Conservation (phyloP, 768 basidiomycete species). For the Suillus subalutaceus region DNA sequence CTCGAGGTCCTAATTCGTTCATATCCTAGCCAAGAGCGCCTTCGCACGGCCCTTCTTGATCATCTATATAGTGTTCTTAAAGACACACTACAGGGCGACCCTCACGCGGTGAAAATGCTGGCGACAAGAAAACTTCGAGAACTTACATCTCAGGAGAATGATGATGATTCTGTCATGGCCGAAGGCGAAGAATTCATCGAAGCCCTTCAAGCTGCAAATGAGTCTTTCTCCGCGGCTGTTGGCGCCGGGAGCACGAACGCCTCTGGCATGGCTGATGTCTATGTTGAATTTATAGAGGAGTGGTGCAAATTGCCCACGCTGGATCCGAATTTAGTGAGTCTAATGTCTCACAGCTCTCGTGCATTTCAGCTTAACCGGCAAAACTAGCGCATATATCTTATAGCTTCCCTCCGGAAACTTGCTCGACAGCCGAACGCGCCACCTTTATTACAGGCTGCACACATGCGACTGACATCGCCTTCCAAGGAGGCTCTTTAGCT, state of each 20-base stretch:
- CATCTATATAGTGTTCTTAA: constrained; percentile 47
- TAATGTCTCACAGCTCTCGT: constrained; percentile 17
- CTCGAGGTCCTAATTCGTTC: constrained; percentile 44
- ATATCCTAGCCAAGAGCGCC: constrained; percentile 43
- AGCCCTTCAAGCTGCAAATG: constrained; percentile 34
- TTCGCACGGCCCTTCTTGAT: constrained; percentile 44
- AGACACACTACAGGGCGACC: constrained; percentile 38
- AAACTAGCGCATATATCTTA: constrained; percentile 49
- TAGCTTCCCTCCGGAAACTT: constrained; percentile 44
- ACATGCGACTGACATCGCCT: constrained; percentile 34
- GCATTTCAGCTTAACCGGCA: constrained; percentile 34
- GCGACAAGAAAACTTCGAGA: constrained; percentile 41
- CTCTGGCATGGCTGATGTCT: constrained; percentile 36
- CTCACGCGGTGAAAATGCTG: constrained; percentile 40
- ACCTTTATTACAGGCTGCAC: constrained; percentile 38
- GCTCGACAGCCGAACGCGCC: constrained; percentile 25
- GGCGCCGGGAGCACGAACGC: constrained; percentile 26
- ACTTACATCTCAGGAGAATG: constrained; percentile 26
- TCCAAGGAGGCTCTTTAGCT: constrained; percentile 39
- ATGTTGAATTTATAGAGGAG: constrained; percentile 48
- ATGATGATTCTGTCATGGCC: constrained; percentile 12
- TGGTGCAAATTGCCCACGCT: constrained; percentile 45
- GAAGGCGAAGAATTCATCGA: constrained; percentile 30
- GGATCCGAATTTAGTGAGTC: constrained; percentile 35
- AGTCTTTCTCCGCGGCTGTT: constrained; percentile 31